Evolutionary conservation across 2,329 filamentous ascomycete species (phyloP).

Genomic region (Bipolaris victoriae): DNA sequence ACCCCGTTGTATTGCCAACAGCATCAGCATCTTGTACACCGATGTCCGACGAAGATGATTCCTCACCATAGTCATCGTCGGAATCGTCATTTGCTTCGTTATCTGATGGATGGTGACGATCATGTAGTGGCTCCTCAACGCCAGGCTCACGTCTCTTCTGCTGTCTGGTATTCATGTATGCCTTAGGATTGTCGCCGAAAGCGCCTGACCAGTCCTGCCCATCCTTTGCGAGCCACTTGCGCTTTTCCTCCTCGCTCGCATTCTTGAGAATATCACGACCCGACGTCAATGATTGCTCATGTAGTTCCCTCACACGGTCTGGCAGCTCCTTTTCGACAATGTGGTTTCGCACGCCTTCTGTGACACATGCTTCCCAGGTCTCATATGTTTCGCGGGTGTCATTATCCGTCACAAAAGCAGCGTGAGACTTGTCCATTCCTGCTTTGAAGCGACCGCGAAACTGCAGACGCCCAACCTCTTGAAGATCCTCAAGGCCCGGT

Average conservation of each 20-base stretch:
- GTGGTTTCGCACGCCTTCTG: slow-evolving; percentile 79
- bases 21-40: slow-evolving; percentile 64
- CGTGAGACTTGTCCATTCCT: slow-evolving; percentile 85
- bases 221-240: slow-evolving; percentile 77
- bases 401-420: slow-evolving; percentile 83
- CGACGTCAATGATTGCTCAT: slow-evolving; percentile 79
- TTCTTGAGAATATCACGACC: slow-evolving; percentile 81
- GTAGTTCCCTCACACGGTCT: slow-evolving; percentile 72
- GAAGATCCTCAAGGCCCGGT: slow-evolving; percentile 75
- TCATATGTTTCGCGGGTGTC: slow-evolving; percentile 92
- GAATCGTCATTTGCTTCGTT: slow-evolving; percentile 51
- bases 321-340: slow-evolving; percentile 77
- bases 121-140: slow-evolving; percentile 58
- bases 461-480: slow-evolving; percentile 79
- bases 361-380: slow-evolving; percentile 88
- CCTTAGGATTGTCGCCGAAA: slow-evolving; percentile 77
- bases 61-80: slow-evolving; percentile 45
- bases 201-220: slow-evolving; percentile 87
- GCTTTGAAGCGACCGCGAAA: slow-evolving; percentile 87
- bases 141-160: slow-evolving; percentile 64
- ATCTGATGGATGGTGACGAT: slow-evolving; percentile 57
- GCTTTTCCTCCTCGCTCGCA: slow-evolving; percentile 72
- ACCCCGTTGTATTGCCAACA: slow-evolving; percentile 30
- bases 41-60: slow-evolving; percentile 57
- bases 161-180: slow-evolving; percentile 61